These are phyloP conservation scores for Cryptosporidium bovis DNA, from an alignment of 169 alveolate species.

Conservation along the genomic window DNA sequence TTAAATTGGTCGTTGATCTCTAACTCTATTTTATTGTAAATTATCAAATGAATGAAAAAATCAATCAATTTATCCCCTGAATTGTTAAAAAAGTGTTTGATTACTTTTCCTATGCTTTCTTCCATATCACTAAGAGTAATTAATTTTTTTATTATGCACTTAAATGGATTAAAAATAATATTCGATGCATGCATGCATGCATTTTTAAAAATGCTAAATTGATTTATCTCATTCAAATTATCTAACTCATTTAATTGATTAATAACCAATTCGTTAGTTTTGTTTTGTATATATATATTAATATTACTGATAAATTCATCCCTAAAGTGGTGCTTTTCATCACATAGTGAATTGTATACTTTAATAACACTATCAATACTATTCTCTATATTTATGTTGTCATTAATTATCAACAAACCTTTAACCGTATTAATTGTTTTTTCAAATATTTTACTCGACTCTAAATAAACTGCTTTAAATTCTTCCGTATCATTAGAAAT, in stretches of 20 bases:
- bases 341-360: constrained; percentile 19
- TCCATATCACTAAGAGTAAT: background rate
- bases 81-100: constrained; percentile 19
- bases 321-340: constrained; percentile 5
- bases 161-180: constrained; percentile 25
- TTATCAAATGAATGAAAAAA: constrained; percentile 3
- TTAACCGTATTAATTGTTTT: constrained; percentile 27
- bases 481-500: constrained; percentile 22
- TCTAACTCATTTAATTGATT: constrained; percentile 28
- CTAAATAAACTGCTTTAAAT: background rate
- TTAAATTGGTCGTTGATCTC: background rate
- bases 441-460: constrained; percentile 24
- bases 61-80: constrained; percentile 20
- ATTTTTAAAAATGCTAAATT: constrained; percentile 3
- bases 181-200: constrained; percentile 28
- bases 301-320: constrained; percentile 25
- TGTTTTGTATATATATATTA: constrained; percentile 15
- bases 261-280: constrained; percentile 35
- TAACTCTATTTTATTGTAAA: background rate
- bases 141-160: constrained; percentile 16
- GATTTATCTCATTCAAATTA: background rate
- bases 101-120: background rate
- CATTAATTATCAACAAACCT: constrained; percentile 9
- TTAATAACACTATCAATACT: background rate
- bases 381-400: constrained; percentile 1